Evolutionary conservation across 108 stramenopile species (phyloP), one percentile per base, ranked within the genome.

Genomic region (Cylindrotheca fusiformis): DNA sequence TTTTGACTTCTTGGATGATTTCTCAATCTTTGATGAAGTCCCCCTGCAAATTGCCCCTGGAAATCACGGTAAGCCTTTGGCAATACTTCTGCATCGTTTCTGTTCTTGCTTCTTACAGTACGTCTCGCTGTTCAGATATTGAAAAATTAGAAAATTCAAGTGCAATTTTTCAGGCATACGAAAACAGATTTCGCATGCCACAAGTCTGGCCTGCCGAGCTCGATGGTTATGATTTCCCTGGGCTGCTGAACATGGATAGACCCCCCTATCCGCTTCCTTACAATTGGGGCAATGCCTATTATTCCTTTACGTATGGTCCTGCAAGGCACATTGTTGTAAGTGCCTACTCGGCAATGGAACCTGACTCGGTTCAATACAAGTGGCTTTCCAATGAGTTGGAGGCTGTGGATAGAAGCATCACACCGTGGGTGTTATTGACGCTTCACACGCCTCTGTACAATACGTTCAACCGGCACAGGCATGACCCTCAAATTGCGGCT

Each of bases 371-470:
- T 6, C 95, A 95, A 63, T 82, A 86, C 30, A 60, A 66, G 2
- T 95, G 90, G 90, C 65, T 95, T 20, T 57, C 67, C 32, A 48
- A 67, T 0, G 87, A 92, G 66, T 68, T 95, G 12, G 58, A 70
- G 46, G 49, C 53, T 8, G 81, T 93, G 25, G 77, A 95, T 60
- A 86, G 94, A 28, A 36, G 48, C 3, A 26, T 68, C 2, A 91
- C 91, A 21, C 94, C 94, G 8, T 95, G 94, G 94, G 64, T 95
- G 1, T 65, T 92, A 27, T 72, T 88, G 20, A 82, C 84, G 52
- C 66, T 86, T 23, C 94, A 95, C 70, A 75, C 71, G 32, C 96
- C 96, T n/a, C 50, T 91, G 12, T 95, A 95, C 79, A 84, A 88
- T 55, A 88, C 87, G 31, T 89, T 88, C 74, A 49, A 61, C 6